Base-by-base conservation (phyloP, 352 stramenopile species). In the Phytophthora citrophthora region DNA sequence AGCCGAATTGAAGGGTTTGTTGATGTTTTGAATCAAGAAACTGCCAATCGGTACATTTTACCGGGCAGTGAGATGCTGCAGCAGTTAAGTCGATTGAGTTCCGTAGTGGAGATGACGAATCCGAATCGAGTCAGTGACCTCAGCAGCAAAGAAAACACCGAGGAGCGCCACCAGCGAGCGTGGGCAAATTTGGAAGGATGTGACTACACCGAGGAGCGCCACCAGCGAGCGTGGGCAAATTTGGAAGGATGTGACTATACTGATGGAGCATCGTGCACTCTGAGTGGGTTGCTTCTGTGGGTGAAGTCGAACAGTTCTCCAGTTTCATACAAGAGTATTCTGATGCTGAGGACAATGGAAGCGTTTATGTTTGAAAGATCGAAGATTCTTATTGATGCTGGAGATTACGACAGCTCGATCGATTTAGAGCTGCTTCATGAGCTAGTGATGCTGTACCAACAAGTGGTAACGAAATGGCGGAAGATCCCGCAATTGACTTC, bases 261-360 rank as follows among this genome's bases (percentile, higher is more conserved):
- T 8, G 9, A 65, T 63, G 64, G 59, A 12, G 9, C 41, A 34
- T 53, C 39, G n/a, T 68, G 61, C 60, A 68, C 24, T 4, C 57
- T 58, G 27, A 5, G 3, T n/a, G 18, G 26, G 3, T 29, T 77
- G n/a, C 45, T 74, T n/a, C 20, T 16, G 23, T 74, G 69, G 64
- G 18, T 20, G 15, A n/a, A 62, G 41, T 52, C 45, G n/a, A 54
- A 54, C 34, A 11, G 2, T 16, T 12, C 52, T 20, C 44, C 59
- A 48, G 40, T 23, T 1, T 16, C 56, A 6, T 62, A 72, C 49
- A 62, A 61, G 24, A 20, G 29, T 7, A 57, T 78, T 18, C 12
- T 71, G 0, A 43, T 62, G 1, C 18, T 86, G 8, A 52, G 74
- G 3, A 68, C 69, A 2, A 54, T 81, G 40, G 77, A 83, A 58